Evolutionary conservation across 2,329 filamentous ascomycete genomes (phyloP), one percentile per base, ranked within the genome.

Genomic region (Pseudogymnoascus sp.): DNA sequence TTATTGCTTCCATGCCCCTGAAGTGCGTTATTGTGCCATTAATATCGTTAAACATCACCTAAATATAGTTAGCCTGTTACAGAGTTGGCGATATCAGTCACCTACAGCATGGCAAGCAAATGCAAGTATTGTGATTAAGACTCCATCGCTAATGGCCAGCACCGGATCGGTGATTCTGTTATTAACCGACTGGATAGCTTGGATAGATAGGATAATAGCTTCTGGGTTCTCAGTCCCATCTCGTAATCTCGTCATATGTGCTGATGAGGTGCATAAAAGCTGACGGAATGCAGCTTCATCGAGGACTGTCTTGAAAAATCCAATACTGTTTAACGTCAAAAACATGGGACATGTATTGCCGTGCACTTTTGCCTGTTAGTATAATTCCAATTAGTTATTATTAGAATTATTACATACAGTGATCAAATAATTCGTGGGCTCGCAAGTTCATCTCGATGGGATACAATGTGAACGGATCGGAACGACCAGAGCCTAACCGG

Each of bases 41-140:
- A 8, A 62, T 23, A 61, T 66, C 64, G 39, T 66, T 62, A 42
- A 66, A 66, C 64, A 66, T 64, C n/a, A 64, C 51, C 64, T 66
- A 16, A 16, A 51, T 11, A 31, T 12, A 10, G 11, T 62, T 40
- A 61, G 60, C 40, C 39, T 6, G 2, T 3, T 16, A 34, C 8
- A 36, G 18, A 10, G 5, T 18, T 51, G 4, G 6, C 3, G 23
- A 37, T 36, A 14, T n/a, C 11, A 16, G 26, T 31, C n/a, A 11
- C 62, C 60, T 18, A 66, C 64, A 12, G 62, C 47, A 45, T 66
- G 64, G 54, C 62, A 66, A 45, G 39, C 39, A 54, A 66, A 66
- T 18, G 65, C 31, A 11, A 66, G 11, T 42, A 66, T 63, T 14
- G 65, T 42, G 3, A 39, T 23, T 2, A 66, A 42, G 18, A 65